These are phyloP conservation scores for Sclerotinia trifoliorum DNA, from an alignment of 2,329 filamentous ascomycete species.

Conservation along the genomic window DNA sequence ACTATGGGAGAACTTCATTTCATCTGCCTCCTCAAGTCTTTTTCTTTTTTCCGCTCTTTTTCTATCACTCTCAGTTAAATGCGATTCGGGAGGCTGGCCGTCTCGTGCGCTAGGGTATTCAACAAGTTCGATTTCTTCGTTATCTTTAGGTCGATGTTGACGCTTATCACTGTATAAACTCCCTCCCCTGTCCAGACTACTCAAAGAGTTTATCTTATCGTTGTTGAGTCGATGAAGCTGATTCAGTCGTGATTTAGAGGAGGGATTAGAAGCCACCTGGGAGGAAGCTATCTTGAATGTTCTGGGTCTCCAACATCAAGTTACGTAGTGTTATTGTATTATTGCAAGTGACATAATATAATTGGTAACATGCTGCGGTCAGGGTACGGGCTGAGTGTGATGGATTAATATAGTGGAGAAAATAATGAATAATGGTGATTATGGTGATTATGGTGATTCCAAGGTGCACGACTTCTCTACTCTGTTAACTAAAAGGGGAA, in stretches of 20 bases:
- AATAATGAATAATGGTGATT: no score
- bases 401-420: neutral
- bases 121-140: slow-evolving; percentile 38
- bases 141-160: slow-evolving; percentile 23
- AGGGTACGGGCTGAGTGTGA: neutral
- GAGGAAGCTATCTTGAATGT: slow-evolving; percentile 34
- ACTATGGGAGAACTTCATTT: slow-evolving; percentile 99
- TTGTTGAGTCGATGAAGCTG: slow-evolving; percentile 19
- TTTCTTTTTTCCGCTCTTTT: slow-evolving; percentile 63
- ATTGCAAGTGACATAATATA: neutral
- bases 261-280: slow-evolving; percentile 28
- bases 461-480: neutral
- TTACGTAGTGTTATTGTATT: neutral
- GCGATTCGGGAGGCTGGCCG: slow-evolving; percentile 17
- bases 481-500: no score
- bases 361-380: slow-evolving; percentile 18
- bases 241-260: slow-evolving; percentile 27
- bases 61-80: slow-evolving; percentile 25
- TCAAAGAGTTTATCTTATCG: slow-evolving; percentile 26
- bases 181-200: slow-evolving; percentile 27
- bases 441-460: neutral
- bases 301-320: slow-evolving; percentile 9
- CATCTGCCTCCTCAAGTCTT: slow-evolving; percentile 71
- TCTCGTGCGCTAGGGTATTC: slow-evolving; percentile 31
- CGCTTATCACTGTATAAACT: slow-evolving; percentile 5